A percentile compares a stretch with the other conserved stretches of the same genome.
phyloP scores from a whole-genome alignment of 2,329 filamentous ascomycete species.

The Colletotrichum musae region DNA sequence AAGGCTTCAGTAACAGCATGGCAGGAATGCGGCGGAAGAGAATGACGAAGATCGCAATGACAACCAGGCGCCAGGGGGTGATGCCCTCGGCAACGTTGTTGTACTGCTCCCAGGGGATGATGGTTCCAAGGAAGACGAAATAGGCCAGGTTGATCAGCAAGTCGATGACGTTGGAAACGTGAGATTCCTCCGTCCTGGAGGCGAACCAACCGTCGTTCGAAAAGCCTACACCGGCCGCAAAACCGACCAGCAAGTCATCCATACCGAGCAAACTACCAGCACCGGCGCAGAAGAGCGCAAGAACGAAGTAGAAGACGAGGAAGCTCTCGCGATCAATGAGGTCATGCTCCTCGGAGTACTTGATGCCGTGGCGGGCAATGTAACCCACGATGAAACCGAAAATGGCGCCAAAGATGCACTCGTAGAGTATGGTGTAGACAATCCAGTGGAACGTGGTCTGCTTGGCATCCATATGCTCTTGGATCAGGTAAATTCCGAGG shows the following conservation, averaged over 20 bases:
- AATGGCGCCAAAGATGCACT: constrained; percentile 92
- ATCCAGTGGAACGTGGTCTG: constrained; percentile 89
- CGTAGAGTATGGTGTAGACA: constrained; percentile 91
- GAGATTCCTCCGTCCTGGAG: constrained; percentile 97
- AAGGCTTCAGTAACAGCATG: constrained; percentile 90
- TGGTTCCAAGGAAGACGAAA: constrained; percentile 97
- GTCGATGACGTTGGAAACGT: constrained; percentile 99
- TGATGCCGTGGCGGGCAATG: constrained; percentile 90
- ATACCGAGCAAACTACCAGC: constrained; percentile 92
- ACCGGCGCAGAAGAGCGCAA: constrained; percentile 95
- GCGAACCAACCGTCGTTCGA: constrained; percentile 99
- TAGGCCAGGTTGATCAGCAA: constrained; percentile 96
- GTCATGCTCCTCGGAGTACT: constrained; percentile 85
- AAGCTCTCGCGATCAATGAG: constrained; percentile 97
- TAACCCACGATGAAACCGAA: constrained; percentile 93
- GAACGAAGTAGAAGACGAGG: constrained; percentile 97
- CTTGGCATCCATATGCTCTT: constrained; percentile 78
- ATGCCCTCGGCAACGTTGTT: constrained; percentile 83
- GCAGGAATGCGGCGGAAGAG: constrained; percentile 96
- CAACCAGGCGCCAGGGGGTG: constrained; percentile 89
- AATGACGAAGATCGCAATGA: constrained; percentile 93
- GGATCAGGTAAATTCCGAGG: constrained; percentile 89
- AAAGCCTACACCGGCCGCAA: constrained; percentile 97
- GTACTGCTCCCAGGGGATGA: constrained; percentile 95
- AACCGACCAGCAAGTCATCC: constrained; percentile 95